Conservation (phyloP, 1,284 basidiomycete species). For the Sparassis latifolia region DNA sequence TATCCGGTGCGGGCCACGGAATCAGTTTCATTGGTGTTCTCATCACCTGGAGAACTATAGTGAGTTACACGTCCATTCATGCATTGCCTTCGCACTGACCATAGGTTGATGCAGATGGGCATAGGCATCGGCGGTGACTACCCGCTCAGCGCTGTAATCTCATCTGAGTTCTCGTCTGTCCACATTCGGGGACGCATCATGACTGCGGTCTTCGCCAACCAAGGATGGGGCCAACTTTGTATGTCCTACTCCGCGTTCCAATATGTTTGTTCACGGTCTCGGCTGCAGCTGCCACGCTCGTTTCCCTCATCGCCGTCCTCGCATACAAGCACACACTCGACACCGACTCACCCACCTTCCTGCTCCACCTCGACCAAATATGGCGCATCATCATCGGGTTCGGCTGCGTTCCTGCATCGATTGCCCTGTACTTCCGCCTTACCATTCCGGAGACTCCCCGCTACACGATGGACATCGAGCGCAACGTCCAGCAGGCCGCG, state of each 20-base stretch:
- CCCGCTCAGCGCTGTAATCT: slow-evolving; percentile 43
- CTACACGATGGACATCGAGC: slow-evolving; percentile 88
- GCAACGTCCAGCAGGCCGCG: slow-evolving; percentile 70
- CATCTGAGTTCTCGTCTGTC: slow-evolving; percentile 58
- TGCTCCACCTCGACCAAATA: slow-evolving; percentile 48
- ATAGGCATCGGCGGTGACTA: slow-evolving; percentile 53
- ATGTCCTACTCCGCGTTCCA: slow-evolving; percentile 13
- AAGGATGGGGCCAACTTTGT: slow-evolving; percentile 50
- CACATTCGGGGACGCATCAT: slow-evolving; percentile 50
- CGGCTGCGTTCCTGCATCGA: slow-evolving; percentile 58
- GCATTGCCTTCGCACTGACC: not conserved
- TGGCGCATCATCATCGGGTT: slow-evolving; percentile 71
- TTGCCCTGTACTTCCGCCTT: slow-evolving; percentile 73
- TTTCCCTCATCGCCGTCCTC: slow-evolving; percentile 48
- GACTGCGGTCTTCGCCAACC: slow-evolving; percentile 49
- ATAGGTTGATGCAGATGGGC: slow-evolving; percentile 24
- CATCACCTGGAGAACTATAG: slow-evolving; percentile 49
- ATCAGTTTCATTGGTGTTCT: slow-evolving; percentile 54
- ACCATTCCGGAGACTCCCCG: slow-evolving; percentile 77
- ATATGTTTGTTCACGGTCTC: not conserved
- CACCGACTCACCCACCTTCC: slow-evolving; percentile 28
- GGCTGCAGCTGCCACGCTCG: slow-evolving; percentile 39
- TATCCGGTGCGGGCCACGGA: slow-evolving; percentile 45
- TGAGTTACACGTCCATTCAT: slow-evolving; percentile 15
- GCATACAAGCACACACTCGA: slow-evolving; percentile 50